Evolutionary conservation across 257 asterid genomes (phyloP).

Genomic region (Nicotiana obtusifolia): DNA sequence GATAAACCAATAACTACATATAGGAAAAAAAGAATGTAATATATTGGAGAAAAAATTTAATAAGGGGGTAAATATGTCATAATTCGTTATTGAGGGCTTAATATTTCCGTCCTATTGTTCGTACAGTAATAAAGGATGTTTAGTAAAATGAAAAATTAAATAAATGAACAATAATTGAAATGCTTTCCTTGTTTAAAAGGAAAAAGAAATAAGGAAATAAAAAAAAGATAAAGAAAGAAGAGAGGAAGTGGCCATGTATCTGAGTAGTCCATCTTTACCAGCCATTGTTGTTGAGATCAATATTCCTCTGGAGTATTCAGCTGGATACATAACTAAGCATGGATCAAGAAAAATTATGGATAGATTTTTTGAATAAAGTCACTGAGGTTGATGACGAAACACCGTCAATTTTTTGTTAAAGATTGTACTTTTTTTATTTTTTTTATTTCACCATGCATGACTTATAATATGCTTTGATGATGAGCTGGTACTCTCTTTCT

Average conservation of each 20-base stretch:
- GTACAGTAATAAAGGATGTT: background rate
- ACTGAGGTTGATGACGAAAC: slow-evolving; percentile 2
- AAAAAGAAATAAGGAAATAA: background rate
- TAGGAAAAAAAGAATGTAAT: background rate
- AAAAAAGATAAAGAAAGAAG: background rate
- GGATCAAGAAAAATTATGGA: slow-evolving; percentile 20
- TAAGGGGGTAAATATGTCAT: slow-evolving; percentile 11
- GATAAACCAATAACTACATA: background rate
- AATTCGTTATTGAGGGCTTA: slow-evolving; percentile 1
- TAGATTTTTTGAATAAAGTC: slow-evolving; percentile 19
- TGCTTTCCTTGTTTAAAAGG: background rate
- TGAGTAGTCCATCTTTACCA: slow-evolving; percentile 17
- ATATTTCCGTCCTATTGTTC: slow-evolving; percentile 10
- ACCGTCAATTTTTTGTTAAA: slow-evolving; percentile 14
- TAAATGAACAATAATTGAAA: slow-evolving; percentile 10
- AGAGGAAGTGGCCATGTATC: slow-evolving; percentile 15
- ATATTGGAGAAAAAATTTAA: background rate
- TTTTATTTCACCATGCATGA: background rate
- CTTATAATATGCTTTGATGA: background rate
- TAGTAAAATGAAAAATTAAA: slow-evolving; percentile 1
- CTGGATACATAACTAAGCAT: background rate
- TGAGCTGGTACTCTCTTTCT: slow-evolving; percentile 7
- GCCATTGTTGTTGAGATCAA: slow-evolving; percentile 5
- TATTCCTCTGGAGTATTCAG: background rate
- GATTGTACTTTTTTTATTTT: slow-evolving; percentile 13